These are phyloP conservation scores for Avena insularis DNA, from an alignment of 176 grass and related monocot genomes.

Conservation along the genomic window DNA sequence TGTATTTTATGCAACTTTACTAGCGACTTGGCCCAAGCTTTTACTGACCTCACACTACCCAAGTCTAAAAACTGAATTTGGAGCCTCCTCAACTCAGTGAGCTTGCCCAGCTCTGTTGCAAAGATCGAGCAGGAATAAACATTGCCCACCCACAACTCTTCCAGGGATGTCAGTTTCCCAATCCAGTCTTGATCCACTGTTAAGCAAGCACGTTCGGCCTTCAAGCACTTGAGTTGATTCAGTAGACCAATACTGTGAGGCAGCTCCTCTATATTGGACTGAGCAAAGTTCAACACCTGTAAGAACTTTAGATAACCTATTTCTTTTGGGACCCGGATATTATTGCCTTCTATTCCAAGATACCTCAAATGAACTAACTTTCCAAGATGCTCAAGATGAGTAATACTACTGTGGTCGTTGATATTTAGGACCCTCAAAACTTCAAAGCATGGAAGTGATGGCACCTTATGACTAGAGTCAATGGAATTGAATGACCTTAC, in stretches of 20 bases:
- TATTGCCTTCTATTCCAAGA: background rate
- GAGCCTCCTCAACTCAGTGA: constrained; percentile 7
- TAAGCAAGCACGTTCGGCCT: no score
- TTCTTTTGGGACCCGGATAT: background rate
- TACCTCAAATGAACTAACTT: background rate
- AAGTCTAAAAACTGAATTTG: background rate
- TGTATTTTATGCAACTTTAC: background rate
- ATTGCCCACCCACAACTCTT: background rate
- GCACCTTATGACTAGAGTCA: background rate
- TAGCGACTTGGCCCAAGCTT: background rate
- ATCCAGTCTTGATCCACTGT: background rate
- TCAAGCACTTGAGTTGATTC: constrained; percentile 21
- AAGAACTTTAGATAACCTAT: constrained; percentile 1
- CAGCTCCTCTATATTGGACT: background rate
- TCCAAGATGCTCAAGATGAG: background rate
- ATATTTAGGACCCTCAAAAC: background rate
- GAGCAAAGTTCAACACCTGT: background rate
- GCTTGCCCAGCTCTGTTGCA: background rate
- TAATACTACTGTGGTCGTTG: no score
- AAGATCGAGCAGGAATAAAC: background rate
- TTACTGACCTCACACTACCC: background rate
- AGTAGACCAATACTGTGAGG: background rate
- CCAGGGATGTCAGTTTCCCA: background rate
- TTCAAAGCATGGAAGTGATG: background rate
- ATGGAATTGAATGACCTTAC: constrained; percentile 15